Conservation (phyloP, 2,329 filamentous ascomycete species). For the Xenosphaeropsis pyriputrescens region DNA sequence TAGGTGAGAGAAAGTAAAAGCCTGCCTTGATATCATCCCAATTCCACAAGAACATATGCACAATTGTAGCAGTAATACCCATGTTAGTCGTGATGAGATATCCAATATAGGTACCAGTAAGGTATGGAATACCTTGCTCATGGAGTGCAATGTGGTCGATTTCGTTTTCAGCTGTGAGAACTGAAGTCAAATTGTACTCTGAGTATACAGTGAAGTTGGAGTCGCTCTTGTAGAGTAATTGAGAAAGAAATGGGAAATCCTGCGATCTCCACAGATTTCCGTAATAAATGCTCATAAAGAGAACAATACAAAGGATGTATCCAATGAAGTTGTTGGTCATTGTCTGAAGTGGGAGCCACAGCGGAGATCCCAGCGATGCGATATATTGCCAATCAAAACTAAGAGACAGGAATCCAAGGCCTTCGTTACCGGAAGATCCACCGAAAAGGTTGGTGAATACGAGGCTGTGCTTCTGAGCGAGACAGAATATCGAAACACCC, state of each 20-base stretch:
- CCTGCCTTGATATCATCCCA: slow-evolving; percentile 21
- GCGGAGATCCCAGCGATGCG: slow-evolving; percentile 13
- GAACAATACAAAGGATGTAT: slow-evolving; percentile 16
- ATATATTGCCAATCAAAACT: slow-evolving; percentile 29
- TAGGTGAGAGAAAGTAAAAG: slow-evolving; percentile 6
- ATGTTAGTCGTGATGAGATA: slow-evolving; percentile 28
- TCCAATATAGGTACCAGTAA: slow-evolving; percentile 23
- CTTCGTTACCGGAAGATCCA: slow-evolving; percentile 29
- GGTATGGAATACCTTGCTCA: slow-evolving; percentile 23
- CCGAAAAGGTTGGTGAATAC: slow-evolving; percentile 34
- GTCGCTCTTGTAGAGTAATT: slow-evolving; percentile 22
- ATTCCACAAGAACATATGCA: slow-evolving; percentile 26
- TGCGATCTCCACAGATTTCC: slow-evolving; percentile 24
- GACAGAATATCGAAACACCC: slow-evolving; percentile 27
- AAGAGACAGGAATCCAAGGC: slow-evolving; percentile 23
- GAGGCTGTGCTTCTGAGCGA: slow-evolving; percentile 24
- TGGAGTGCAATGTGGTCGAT: slow-evolving; percentile 21
- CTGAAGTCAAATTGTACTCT: slow-evolving; percentile 26
- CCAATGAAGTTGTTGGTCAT: slow-evolving; percentile 19
- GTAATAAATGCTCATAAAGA: slow-evolving; percentile 25
- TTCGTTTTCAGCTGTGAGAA: slow-evolving; percentile 23
- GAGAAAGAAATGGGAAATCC: slow-evolving; percentile 26
- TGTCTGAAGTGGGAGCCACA: slow-evolving; percentile 20
- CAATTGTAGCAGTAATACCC: slow-evolving; percentile 28
- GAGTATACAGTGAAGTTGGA: slow-evolving; percentile 21